These are phyloP conservation scores for Aspergillus sp. DNA, from an alignment of 2,329 filamentous ascomycete species.

Conservation along the genomic window DNA sequence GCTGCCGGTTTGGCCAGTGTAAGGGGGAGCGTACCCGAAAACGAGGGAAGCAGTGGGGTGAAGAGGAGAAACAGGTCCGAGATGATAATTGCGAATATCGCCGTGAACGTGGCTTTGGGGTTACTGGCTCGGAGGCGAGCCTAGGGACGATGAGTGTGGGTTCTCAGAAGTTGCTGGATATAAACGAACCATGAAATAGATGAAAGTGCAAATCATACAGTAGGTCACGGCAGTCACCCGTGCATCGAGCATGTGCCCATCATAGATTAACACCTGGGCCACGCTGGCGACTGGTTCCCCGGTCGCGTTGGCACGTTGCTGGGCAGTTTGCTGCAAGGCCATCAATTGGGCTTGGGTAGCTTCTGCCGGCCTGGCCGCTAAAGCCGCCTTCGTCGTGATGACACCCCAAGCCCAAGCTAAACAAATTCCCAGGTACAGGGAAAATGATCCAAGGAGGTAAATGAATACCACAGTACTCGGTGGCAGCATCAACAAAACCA, in stretches of 20 bases:
- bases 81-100: constrained; percentile 51
- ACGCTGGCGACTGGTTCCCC: constrained; percentile 29
- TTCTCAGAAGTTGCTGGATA: background rate
- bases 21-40: constrained; percentile 40
- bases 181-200: constrained; percentile 40
- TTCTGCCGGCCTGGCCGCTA: constrained; percentile 41
- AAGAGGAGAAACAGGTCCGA: constrained; percentile 47
- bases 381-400: constrained; percentile 50
- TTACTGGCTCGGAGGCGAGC: constrained; percentile 47
- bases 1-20: constrained; percentile 48
- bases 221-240: constrained; percentile 41
- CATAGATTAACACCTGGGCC: constrained; percentile 39
- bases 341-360: constrained; percentile 37
- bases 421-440: constrained; percentile 49
- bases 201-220: constrained; percentile 44
- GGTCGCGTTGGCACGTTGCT: constrained; percentile 33
- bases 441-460: constrained; percentile 44
- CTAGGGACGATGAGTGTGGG: constrained; percentile 14
- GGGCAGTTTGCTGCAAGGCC: constrained; percentile 34
- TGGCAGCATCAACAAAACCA: constrained; percentile 48
- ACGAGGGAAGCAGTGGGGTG: constrained; percentile 45
- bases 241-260: constrained; percentile 51
- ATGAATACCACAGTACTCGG: constrained; percentile 49
- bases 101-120: constrained; percentile 46
- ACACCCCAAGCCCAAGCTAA: constrained; percentile 53